Percentiles rank a stretch among this genome's conserved stretches.
Conservation (phyloP, 1,139 yeast species). For the Yamadazyma atlantica region DNA sequence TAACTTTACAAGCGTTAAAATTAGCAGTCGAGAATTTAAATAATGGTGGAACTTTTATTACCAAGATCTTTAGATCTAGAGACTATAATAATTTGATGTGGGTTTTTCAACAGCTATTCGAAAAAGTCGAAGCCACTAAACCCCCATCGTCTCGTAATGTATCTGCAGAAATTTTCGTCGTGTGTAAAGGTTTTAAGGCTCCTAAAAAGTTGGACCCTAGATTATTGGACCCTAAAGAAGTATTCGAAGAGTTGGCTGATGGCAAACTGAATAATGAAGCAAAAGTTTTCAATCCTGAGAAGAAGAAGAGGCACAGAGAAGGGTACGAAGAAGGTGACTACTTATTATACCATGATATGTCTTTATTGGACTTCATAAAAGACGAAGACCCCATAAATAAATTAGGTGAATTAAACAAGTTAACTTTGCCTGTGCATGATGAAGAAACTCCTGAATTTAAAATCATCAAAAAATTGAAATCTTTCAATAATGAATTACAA, state of each 20-base stretch:
- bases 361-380: conserved; percentile 74
- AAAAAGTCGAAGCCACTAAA: conserved; percentile 95
- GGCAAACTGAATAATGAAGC: conserved; percentile 84
- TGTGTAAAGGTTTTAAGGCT: conserved; percentile 93
- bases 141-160: conserved; percentile 99
- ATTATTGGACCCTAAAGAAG: conserved; percentile 86
- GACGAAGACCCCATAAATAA: conserved; percentile 82
- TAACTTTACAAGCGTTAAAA: conserved; percentile 88
- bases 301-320: conserved; percentile 84
- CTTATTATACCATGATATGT: conserved; percentile 68
- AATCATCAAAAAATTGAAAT: conserved; percentile 65
- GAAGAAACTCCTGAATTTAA: conserved; percentile 58
- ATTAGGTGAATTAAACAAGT: conserved; percentile 69
- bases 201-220: conserved; percentile 95
- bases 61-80: conserved; percentile 95
- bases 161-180: conserved; percentile 97
- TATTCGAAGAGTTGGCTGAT: conserved; percentile 85
- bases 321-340: conserved; percentile 98
- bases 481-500: conserved; percentile 72
- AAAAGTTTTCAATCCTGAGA: conserved; percentile 90
- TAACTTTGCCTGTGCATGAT: conserved; percentile 51
- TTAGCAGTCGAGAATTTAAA: conserved; percentile 92
- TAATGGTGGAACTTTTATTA: conserved; percentile 95
- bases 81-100: conserved; percentile 96
- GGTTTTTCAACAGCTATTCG: conserved; percentile 95